phyloP scores from a whole-genome alignment of 2,329 filamentous ascomycete genomes.

The Fusarium duplospermum region DNA sequence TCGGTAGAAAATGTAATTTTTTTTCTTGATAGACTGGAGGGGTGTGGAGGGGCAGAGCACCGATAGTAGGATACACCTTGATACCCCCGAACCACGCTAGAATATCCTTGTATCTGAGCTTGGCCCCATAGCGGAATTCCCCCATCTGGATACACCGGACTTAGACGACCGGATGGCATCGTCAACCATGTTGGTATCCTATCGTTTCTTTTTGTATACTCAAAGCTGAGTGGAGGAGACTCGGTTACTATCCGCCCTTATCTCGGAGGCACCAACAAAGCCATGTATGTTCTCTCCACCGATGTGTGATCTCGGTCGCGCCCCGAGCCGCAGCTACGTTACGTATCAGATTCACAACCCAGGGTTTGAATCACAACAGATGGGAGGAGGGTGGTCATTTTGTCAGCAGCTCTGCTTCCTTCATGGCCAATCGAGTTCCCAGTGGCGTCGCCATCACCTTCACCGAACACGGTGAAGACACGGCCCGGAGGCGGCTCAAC shows the following conservation, averaged over 20 bases:
- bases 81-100: not conserved
- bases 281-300: not conserved
- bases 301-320: not conserved
- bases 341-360: not conserved
- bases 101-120: not conserved
- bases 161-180: not conserved
- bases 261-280: not conserved
- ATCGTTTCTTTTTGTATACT: not conserved
- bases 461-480: conserved; percentile 1
- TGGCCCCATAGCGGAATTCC: conserved; percentile 14
- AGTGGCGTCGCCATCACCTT: not conserved
- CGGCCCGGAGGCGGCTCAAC: not conserved
- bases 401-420: not conserved
- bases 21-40: conserved; percentile 28
- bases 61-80: conserved; percentile 28
- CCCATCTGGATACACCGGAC: conserved; percentile 19
- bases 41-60: conserved; percentile 35
- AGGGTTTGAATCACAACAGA: not conserved
- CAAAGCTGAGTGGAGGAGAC: not conserved
- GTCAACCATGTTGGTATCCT: not conserved
- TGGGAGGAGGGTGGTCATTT: conserved; percentile 2
- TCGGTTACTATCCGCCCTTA: not conserved
- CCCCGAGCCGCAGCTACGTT: not conserved
- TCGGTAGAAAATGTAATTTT: conserved; percentile 14
- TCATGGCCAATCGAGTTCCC: conserved; percentile 4